Evolutionary conservation across 2,329 filamentous ascomycete species (phyloP).

Genomic region (Fusarium acutatum): DNA sequence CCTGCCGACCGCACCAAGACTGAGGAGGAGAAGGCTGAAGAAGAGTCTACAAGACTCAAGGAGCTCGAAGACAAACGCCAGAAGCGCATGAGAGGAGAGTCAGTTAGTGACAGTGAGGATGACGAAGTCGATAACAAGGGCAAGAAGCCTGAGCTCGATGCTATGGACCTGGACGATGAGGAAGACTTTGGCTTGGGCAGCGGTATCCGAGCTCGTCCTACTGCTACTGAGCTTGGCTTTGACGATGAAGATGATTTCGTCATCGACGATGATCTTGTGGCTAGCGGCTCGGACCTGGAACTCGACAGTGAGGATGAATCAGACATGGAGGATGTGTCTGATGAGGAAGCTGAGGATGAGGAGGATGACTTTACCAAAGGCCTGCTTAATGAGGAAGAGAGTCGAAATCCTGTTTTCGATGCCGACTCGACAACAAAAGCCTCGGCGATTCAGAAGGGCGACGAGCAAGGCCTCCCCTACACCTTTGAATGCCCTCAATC

Average conservation of each 20-base stretch:
- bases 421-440: constrained; percentile 54
- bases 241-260: constrained; percentile 96
- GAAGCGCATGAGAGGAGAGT: constrained; percentile 86
- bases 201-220: constrained; percentile 65
- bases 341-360: constrained; percentile 51
- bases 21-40: constrained; percentile 82
- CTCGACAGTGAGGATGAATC: constrained; percentile 63
- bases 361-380: constrained; percentile 74
- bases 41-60: constrained; percentile 79
- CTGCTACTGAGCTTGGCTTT: constrained; percentile 72
- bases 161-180: constrained; percentile 51
- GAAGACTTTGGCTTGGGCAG: constrained; percentile 68
- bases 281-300: constrained; percentile 78
- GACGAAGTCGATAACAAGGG: constrained; percentile 54
- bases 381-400: constrained; percentile 67
- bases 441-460: constrained; percentile 47
- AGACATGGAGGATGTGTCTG: constrained; percentile 54
- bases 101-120: constrained; percentile 72
- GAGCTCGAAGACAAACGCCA: constrained; percentile 84
- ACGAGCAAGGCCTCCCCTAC: constrained; percentile 73
- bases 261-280: constrained; percentile 87
- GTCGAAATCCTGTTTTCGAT: constrained; percentile 61
- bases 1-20: constrained; percentile 92
- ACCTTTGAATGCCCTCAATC: constrained; percentile 87
- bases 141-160: constrained; percentile 48